Base-by-base conservation (phyloP, 225 moss, liverwort and hornwort species). In the Polytrichum commune region DNA sequence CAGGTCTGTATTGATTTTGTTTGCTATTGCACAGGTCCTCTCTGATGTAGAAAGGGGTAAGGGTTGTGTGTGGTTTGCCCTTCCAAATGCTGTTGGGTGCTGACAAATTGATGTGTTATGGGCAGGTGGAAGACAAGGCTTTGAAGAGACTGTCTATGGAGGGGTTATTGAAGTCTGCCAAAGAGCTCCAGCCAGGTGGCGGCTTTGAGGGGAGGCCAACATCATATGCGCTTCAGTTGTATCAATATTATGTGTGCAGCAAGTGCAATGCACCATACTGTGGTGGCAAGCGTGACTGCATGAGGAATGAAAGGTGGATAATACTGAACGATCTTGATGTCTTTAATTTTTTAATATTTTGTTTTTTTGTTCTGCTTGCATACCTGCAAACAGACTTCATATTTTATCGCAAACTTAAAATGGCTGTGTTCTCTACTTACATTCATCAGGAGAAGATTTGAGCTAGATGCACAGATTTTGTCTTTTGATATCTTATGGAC, bases 251-350 rank as follows among this genome's bases (percentile, higher is more conserved):
- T 69, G 58, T 86, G 65, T 90, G 86, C 71, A 79, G 73, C 23
- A 86, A 82, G 76, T 86, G 89, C 78, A 75, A 69, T 29, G 72
- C 68, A 60, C 89, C 89, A 58, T 90, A 90, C 69, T 86, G 82
- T 86, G 89, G 89, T 65, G 89, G 89, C 68, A 77, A 71, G 63
- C 89, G 86, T 60, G 81, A 90, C 71, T 84, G 89, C 67, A 53
- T 74, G 46, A 66, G 73, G 70, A 82, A 80, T 61, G 76, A 77
- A 63, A 78, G 76, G 89, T 89, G 71, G 53, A 73, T 67, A 62
- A 25, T 53, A 13, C 19, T 26, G 18, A 27, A 13, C 63, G 1
- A 46, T 0, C 46, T 46, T 10, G 13, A 38, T 38, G 38, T 38
- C 0, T 38, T 38, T 38, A 38, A 13, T 38, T 38, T 33, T 38